Conservation (phyloP, 2,329 filamentous ascomycete species). For the Rosellinia necatrix region DNA sequence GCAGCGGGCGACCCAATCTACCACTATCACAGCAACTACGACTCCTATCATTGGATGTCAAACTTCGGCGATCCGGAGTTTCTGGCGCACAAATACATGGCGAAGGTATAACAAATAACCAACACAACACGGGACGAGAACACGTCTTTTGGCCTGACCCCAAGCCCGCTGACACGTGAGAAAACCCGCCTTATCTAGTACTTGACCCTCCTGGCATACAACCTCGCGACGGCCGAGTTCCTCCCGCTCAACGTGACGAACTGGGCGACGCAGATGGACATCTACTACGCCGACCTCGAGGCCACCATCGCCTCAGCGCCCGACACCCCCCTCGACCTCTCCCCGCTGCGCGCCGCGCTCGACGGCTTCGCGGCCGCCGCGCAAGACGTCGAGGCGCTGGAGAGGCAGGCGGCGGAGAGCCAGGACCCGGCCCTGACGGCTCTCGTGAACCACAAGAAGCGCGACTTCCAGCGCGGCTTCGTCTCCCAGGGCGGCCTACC, state of each 20-base stretch:
- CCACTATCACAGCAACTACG: conserved; percentile 83
- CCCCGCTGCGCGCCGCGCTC: conserved; percentile 45
- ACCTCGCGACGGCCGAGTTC: conserved; percentile 44
- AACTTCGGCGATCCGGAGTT: conserved; percentile 72
- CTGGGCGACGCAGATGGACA: conserved; percentile 46
- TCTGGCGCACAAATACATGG: conserved; percentile 62
- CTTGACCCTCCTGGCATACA: conserved; percentile 46
- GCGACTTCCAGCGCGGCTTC: conserved; percentile 55
- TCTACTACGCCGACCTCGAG: conserved; percentile 45
- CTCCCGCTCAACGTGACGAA: conserved; percentile 49
- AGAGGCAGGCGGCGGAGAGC: conserved; percentile 37
- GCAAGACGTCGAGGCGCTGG: conserved; percentile 41
- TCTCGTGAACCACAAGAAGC: conserved; percentile 52
- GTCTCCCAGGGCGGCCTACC: conserved; percentile 53
- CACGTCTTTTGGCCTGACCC: no score
- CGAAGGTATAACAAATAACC: conserved; percentile 49
- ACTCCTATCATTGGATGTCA: conserved; percentile 84
- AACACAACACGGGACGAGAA: no score
- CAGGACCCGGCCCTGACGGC: conserved; percentile 41
- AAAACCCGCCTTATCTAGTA: conserved; percentile 39
- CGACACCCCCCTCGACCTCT: conserved; percentile 45
- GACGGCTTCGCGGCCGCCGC: conserved; percentile 43
- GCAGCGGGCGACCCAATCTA: conserved; percentile 60
- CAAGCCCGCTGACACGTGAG: neutral
- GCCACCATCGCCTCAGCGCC: conserved; percentile 41